Conservation (phyloP, 129 eudicot genomes). For the Tagetes patula region DNA sequence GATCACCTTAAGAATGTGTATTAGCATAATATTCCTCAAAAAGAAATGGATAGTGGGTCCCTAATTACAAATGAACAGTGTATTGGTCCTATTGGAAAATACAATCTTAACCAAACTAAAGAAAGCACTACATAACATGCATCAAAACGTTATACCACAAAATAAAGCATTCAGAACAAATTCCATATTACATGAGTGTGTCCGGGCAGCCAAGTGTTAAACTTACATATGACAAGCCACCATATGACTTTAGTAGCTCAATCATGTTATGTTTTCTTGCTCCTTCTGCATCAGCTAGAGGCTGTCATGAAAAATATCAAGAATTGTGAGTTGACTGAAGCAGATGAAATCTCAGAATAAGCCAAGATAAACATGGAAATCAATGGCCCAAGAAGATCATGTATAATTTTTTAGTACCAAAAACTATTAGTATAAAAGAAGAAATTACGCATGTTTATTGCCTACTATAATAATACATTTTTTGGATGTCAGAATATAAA, state of each 20-base stretch:
- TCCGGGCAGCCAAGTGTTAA: background rate
- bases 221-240: constrained; percentile 93
- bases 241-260: constrained; percentile 76
- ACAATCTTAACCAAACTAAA: background rate
- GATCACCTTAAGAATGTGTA: constrained; percentile 2
- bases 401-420: constrained; percentile 4
- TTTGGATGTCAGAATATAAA: constrained; percentile 10
- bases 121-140: constrained; percentile 8
- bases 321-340: constrained; percentile 24
- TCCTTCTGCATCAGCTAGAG: constrained; percentile 99
- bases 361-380: background rate
- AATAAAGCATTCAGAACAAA: background rate
- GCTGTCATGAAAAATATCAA: constrained; percentile 53
- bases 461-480: background rate
- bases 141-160: constrained; percentile 2
- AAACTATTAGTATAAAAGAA: background rate
- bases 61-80: background rate
- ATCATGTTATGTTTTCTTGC: constrained; percentile 76
- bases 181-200: background rate
- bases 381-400: constrained; percentile 9
- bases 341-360: background rate
- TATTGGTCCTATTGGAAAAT: background rate
- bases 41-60: constrained; percentile 3
- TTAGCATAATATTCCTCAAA: constrained; percentile 1
- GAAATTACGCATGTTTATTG: constrained; percentile 9